Evolutionary conservation across 208 protist genomes (phyloP).

Genomic region (Wallacemonas sp.): DNA sequence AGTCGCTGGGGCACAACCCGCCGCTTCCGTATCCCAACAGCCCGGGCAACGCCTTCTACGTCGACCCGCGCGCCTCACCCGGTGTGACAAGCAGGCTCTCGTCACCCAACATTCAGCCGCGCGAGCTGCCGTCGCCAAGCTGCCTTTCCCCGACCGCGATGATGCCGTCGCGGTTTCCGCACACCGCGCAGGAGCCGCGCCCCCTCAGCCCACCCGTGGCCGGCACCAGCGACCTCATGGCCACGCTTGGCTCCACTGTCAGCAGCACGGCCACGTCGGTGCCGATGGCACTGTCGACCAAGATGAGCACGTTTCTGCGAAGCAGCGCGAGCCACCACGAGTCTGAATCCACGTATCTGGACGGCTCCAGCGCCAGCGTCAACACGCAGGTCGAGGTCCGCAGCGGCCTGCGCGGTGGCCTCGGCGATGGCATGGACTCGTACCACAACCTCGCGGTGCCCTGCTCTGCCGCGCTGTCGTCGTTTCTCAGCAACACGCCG

Average conservation of each 20-base stretch:
- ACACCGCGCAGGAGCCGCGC: neutral
- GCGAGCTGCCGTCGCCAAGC: neutral
- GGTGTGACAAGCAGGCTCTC: neutral
- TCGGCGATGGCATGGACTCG: neutral
- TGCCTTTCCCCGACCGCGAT: neutral
- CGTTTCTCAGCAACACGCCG: neutral
- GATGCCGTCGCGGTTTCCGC: neutral
- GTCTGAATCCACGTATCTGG: neutral
- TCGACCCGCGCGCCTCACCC: neutral
- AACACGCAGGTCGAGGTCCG: neutral
- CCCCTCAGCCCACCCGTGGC: neutral
- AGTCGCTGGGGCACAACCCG: neutral
- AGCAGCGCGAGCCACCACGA: neutral
- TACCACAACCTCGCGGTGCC: neutral
- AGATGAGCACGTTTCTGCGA: slow-evolving; percentile 2
- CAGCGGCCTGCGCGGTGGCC: neutral
- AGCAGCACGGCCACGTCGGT: neutral
- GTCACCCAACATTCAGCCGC: neutral
- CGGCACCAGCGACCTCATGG: neutral
- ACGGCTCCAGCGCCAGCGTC: neutral
- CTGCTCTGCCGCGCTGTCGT: slow-evolving; percentile 6
- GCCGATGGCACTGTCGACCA: neutral
- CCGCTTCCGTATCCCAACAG: too few relatives aligned
- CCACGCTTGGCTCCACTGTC: neutral
- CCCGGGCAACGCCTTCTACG: too few relatives aligned